Conservation (phyloP, 1,139 yeast species). For the Groenewaldozyma sp. region DNA sequence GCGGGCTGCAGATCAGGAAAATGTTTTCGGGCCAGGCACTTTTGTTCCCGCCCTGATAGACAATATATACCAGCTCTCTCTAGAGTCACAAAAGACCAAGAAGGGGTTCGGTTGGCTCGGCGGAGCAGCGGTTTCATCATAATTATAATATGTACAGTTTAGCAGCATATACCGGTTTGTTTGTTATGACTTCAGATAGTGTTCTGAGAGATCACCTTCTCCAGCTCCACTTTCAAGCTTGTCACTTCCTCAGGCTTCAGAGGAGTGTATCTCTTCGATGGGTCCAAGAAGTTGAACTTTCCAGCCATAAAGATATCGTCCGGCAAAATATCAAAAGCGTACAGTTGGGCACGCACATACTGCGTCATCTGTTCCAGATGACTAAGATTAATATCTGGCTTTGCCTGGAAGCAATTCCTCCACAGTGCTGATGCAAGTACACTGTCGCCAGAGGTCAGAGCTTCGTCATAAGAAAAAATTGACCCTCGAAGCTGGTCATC, state of each 20-base stretch:
- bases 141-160: not conserved
- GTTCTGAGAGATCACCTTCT: not conserved
- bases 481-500: conserved; percentile 86
- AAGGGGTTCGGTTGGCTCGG: conserved; percentile 2
- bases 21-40: conserved; percentile 41
- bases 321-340: conserved; percentile 72
- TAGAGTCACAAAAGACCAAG: conserved; percentile 4
- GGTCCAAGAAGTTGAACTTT: conserved; percentile 75
- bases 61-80: conserved; percentile 26
- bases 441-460: conserved; percentile 70
- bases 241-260: conserved; percentile 11
- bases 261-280: conserved; percentile 67
- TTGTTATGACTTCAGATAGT: not conserved
- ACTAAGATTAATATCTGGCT: conserved; percentile 69
- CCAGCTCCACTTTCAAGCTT: not conserved
- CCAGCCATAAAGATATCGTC: conserved; percentile 94
- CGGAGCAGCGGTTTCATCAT: conserved; percentile 3
- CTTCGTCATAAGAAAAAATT: conserved; percentile 89
- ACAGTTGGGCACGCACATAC: conserved; percentile 80
- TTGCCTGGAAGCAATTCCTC: conserved; percentile 63
- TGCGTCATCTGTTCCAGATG: conserved; percentile 82
- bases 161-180: not conserved
- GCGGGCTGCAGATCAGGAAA: conserved; percentile 35
- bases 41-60: conserved; percentile 43
- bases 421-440: conserved; percentile 74